Evolutionary conservation across 495 filamentous ascomycete genomes (phyloP), one percentile per base, ranked within the genome.

Genomic region (Penicilliopsis zonata): DNA sequence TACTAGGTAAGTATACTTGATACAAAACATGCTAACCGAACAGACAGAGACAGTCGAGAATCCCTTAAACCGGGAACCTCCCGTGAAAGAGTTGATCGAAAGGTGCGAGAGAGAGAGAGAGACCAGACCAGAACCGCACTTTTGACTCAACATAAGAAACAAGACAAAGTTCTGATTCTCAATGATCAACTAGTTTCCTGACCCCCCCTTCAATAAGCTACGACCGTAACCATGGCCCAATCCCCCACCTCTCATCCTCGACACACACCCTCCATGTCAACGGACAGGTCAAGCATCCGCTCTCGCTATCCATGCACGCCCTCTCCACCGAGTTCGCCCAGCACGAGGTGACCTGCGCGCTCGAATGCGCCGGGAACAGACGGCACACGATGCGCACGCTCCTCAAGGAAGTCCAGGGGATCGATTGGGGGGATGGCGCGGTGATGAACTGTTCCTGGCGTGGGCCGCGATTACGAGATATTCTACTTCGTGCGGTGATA

Each of bases 291-390:
- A 13, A 38, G 13, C 45, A 42, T 6, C 35, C 41, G 2, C 37
- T 66, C 4, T 32, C 40, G 9, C 49, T 67, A 14, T 49, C 55
- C 0, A 23, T 57, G 2, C 23, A 45, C 20, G 44, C 71, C 12
- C 55, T 74, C 4, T 44, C 42, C 9, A 52, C 53, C 3, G 49
- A 65, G 8, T 71, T 67, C 33, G 47, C 46, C 7, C 74, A 76
- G 33, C 61, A 76, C 30, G 52, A 59, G 31, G 63, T 79, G 6
- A 52, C 66, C 4, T 65, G 64, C 35, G 67, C 70, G 12, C 55
- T 79, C 0, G 69, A 76, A 52, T 79, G 75, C 31, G 75, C 75
- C 10, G 75, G 75, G 14, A 78, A 79, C 39, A 54, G 74, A 4
- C 66, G 75, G 2, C 72, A 76, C 37, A 73, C 71, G 13, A 78